Base-by-base conservation (phyloP, 148 eudicot species). In the Diospyros lotus region DNA sequence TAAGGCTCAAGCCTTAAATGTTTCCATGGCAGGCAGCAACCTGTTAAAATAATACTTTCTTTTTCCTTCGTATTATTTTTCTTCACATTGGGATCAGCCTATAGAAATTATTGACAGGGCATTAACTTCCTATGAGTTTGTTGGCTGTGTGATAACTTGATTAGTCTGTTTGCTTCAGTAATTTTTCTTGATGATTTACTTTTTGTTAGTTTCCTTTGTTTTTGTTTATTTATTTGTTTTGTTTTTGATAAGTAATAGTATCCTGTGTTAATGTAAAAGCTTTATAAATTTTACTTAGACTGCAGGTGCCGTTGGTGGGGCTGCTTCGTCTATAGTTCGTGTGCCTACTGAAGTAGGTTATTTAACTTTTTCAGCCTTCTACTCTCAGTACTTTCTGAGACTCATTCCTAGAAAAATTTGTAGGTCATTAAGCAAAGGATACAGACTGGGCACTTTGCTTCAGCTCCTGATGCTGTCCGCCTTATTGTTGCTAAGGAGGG, bases 391-490 rank as follows among this genome's bases (percentile, higher is more conserved):
- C 55, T 50, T 50, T 64, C 28, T 64, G 28, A 60, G 68, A 17
- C 68, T 71, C 4, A 65, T 56, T 9, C 38, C 53, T 44, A 58
- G 51, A 5, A 28, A 50, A 38, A 61, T 64, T 77, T 77, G 10
- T 76, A 93, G 98, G 98, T 93, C 68, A 88, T 93, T 68, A 93
- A 93, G 85, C 98, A 93, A 81, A 84, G 98, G 82, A 90, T 93
- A 93, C 98, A 93, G 88, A 93, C 82, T 1, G 98, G 91, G 14
- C 93, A 90, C 52, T 93, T 93, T 87, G 76, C 89, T 77, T 89
- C 96, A 45, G 88, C 96, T 18, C 85, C 90, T 41, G 76, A 84
- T 76, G 98, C 98, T 48, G 87, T 89, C 40, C 86, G 88, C 39
- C 79, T 85, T 73, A 90, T 93, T 73, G 84, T 89, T 76, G 87